These are phyloP conservation scores for Penicillium freii DNA, from an alignment of 2,329 filamentous ascomycete genomes.

Conservation along the genomic window DNA sequence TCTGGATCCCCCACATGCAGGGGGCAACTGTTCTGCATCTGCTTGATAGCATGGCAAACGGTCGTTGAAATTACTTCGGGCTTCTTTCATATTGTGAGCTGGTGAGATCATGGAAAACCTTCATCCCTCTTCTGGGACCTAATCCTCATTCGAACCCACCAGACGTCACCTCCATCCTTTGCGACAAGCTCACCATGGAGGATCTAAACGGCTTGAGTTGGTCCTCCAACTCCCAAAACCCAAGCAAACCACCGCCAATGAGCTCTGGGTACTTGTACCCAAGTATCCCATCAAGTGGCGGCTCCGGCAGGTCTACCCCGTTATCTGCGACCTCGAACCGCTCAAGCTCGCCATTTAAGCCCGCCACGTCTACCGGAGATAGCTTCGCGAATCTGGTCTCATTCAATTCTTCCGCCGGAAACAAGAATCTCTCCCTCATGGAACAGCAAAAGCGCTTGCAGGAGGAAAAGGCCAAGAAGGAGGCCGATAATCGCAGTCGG, in stretches of 20 bases:
- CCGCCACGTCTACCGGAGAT: conserved; percentile 45
- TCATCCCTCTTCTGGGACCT: conserved; percentile 13
- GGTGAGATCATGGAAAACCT: conserved; percentile 20
- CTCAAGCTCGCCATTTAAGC: conserved; percentile 41
- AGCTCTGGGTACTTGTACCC: conserved; percentile 37
- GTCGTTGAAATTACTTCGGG: not conserved
- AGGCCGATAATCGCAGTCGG: conserved; percentile 68
- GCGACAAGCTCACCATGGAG: conserved; percentile 39
- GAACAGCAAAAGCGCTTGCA: conserved; percentile 68
- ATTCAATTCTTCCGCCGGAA: conserved; percentile 48
- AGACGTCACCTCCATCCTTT: conserved; percentile 16
- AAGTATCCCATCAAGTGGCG: conserved; percentile 36
- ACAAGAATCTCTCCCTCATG: conserved; percentile 67
- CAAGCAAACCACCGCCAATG: conserved; percentile 40
- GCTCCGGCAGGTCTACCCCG: conserved; percentile 47
- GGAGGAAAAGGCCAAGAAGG: conserved; percentile 72
- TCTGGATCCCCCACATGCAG: conserved; percentile 13
- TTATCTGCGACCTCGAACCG: conserved; percentile 33
- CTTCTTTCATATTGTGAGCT: conserved; percentile 7
- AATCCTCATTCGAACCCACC: conserved; percentile 23
- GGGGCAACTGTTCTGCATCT: conserved; percentile 6
- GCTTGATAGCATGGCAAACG: conserved; percentile 4
- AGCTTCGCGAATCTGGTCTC: conserved; percentile 66
- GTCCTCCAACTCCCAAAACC: conserved; percentile 37
- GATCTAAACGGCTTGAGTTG: conserved; percentile 49